Base-by-base conservation (phyloP, 768 basidiomycete genomes). In the Tephrocybe sp. region DNA sequence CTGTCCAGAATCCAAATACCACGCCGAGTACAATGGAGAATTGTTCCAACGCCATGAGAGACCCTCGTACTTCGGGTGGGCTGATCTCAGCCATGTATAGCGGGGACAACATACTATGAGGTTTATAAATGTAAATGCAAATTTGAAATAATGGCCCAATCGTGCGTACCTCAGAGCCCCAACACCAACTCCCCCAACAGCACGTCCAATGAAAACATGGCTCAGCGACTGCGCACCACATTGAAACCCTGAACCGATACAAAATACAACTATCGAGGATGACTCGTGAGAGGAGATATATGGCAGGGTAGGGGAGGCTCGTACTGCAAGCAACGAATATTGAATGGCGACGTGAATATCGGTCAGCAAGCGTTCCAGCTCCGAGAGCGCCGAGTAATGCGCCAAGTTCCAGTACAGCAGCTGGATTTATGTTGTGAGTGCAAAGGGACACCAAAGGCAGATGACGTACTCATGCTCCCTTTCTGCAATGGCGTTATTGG, bases 41-140 rank as follows among this genome's bases (percentile, higher is more conserved):
- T 50, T 91, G 89, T 58, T 92, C 89, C 2, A 92, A 71, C 1
- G 88, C 83, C 67, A 91, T 75, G 16, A 92, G 75, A 0, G 88
- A 88, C 9, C 89, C 89, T 13, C 90, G 77, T 0, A 86, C 74
- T 64, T 90, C 88, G 0, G 89, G 88, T 9, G 88, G 79, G 53
- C 85, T 85, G 44, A 92, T 92, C 67, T 92, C 89, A 1, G 88
- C 82, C 75, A 91, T 89, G 64, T 91, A 91, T 19, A 91, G 69
- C 0, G 88, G 87, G 0, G 82, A 81, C n/a, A 90, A 70, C 80
- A 86, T 89, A 60, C 88, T 89, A 43, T 3, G 24, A 48, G 5
- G 12, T 16, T 2, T 24, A 15, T 43, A 1, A 57, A 51, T 2
- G 53, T 52, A 33, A 56, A 31, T 55, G 47, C 38, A 42, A 30